Evolutionary conservation across 345 rosid genomes (phyloP), one percentile per base, ranked within the genome.

Genomic region (Viola odorata): DNA sequence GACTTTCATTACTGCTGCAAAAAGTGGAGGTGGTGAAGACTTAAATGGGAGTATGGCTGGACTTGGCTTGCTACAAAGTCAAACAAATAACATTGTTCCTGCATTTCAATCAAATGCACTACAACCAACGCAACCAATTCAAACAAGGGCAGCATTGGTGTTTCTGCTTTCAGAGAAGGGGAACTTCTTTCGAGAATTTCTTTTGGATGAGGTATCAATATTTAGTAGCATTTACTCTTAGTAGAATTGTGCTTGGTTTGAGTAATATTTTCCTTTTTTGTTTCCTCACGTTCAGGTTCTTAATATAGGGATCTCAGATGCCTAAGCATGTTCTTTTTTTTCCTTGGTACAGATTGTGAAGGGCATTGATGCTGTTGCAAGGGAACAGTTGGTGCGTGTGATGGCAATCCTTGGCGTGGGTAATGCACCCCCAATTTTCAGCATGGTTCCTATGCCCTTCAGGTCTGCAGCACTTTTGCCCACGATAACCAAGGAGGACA

Each of bases 11-110:
- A 80, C 87, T 57, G 96, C 94, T 58, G 98, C 96, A 66, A 92
- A 87, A 86, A 89, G 98, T 82, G 98, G 98, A 41, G 96, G 96
- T 41, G 98, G 98, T 64, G 96, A 87, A 78, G 70, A 66, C 61
- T 59, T 92, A 85, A 92, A 80, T 52, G 96, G 96, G 61, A 69
- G 80, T 60, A 92, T 92, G 98, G 96, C 94, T n/a, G 96, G 79
- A 69, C 81, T 92, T 17, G 98, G 96, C 61, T 66, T 87, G 69
- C 8, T 87, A 60, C 85, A 75, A 69, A 77, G 45, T 68, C 85
- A 73, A 70, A 67, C 73, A 23, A 66, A 55, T 66, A 57, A 60
- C 41, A 41, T 60, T 15, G 36, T 64, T 58, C 81, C 96, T 53
- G 69, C 59, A 59, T 70, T 87, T 64, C 62, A 73, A 15, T 45